Evolutionary conservation across 768 basidiomycete genomes (phyloP), one percentile per base, ranked within the genome.

Genomic region (Pleurotus platypus): DNA sequence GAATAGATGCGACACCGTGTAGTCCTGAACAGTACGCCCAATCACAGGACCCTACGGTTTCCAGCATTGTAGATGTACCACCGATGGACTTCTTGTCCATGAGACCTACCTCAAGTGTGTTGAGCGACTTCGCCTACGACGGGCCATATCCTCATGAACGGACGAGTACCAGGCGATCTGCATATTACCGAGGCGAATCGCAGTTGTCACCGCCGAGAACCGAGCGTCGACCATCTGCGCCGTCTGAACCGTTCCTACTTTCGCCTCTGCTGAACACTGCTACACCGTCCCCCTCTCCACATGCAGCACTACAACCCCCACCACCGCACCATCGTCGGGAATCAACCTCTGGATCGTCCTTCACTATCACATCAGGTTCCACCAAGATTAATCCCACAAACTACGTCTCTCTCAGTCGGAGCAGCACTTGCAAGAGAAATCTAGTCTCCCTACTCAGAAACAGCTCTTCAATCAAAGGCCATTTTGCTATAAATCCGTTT

Each of bases 401-500:
- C 51, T 54, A 40, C 20, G 51, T 54, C 16, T 54, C 51, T 11
- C 51, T 54, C 71, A 72, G 57, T 67, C 75, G 0, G 66, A 64
- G 57, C 75, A 77, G 51, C 38, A 54, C 51, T 13, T 54, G 37
- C 51, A 54, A 54, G 22, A 30, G 51, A 20, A 37, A 39, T 57
- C 72, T 64, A 55, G 51, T 73, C 50, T 65, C 64, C 11, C 60
- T 76, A 8, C 63, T 63, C 20, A 69, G 68, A 30, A 50, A 27
- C 4, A 69, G 75, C 58, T 57, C 58, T 0, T 60, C 66, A 2
- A 63, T 78, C 27, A 70, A 67, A 58, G 76, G 72, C 8, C 58
- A 60, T 1, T 82, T 78, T 67, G 63, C 76, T 35, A 66, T 82
- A 40, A 75, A 82, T 57, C 75, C 81, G 1, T 58, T 65, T 16